Evolutionary conservation across 176 grass and related monocot genomes (phyloP).

Genomic region (Panicum miliaceum): DNA sequence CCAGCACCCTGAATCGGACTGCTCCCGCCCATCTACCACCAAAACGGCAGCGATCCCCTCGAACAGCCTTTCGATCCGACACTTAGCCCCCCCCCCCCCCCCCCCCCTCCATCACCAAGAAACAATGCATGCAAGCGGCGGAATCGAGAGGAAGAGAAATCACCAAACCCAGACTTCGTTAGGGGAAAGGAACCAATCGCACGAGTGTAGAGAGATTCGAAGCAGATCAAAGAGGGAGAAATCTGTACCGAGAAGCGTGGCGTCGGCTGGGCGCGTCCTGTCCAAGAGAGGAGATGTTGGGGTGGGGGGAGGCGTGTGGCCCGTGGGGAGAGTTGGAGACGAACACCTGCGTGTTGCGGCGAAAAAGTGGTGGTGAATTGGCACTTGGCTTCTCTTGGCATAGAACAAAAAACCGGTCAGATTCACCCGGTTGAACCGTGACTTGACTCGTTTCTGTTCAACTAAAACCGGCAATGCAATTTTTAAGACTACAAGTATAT

Average conservation of each 20-base stretch:
- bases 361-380: neutral
- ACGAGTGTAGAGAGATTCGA: neutral
- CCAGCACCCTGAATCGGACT: slow-evolving; percentile 3
- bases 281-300: neutral
- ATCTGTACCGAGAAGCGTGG: slow-evolving; percentile 27
- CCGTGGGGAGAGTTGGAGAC: neutral
- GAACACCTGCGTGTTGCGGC: neutral
- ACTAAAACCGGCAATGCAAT: no score
- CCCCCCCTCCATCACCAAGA: neutral
- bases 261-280: neutral
- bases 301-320: neutral
- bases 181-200: neutral
- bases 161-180: neutral
- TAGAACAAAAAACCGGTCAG: no score
- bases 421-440: no score
- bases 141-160: neutral
- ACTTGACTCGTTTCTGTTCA: no score
- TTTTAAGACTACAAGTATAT: no score
- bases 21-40: neutral
- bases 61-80: neutral
- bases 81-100: neutral
- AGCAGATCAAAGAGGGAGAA: neutral
- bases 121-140: neutral
- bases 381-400: slow-evolving; percentile 14
- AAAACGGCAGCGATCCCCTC: neutral